Evolutionary conservation across 2,329 filamentous ascomycete species (phyloP).

Genomic region (Amylocarpus encephaloides): DNA sequence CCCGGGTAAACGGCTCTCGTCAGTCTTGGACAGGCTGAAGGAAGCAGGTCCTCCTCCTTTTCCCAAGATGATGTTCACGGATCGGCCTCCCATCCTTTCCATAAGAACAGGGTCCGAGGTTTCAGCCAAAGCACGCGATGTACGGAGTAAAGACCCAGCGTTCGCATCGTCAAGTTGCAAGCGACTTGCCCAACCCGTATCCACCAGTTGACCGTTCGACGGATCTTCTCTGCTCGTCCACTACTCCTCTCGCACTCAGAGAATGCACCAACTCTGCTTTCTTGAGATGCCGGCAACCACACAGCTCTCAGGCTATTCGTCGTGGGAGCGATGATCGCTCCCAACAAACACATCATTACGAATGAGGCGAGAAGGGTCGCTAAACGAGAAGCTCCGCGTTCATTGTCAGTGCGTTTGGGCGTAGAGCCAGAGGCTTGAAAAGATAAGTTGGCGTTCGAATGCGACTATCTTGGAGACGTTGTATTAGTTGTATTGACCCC

Average conservation of each 20-base stretch:
- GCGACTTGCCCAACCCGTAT: neutral
- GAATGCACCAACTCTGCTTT: no score
- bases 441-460: neutral
- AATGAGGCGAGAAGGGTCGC: neutral
- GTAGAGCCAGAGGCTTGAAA: neutral
- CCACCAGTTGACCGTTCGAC: neutral
- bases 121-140: constrained; percentile 9
- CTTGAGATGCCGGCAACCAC: no score
- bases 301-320: no score
- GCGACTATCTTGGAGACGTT: neutral
- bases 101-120: neutral
- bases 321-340: no score
- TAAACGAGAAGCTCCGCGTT: neutral
- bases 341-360: no score
- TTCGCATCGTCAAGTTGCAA: neutral
- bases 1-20: neutral
- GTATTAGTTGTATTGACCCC: neutral
- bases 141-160: neutral
- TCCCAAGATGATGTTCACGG: neutral
- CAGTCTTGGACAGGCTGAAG: neutral
- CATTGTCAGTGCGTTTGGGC: neutral
- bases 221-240: no score
- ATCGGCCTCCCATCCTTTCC: constrained; percentile 1
- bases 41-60: neutral
- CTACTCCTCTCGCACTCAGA: no score